A percentile compares a stretch with the other conserved stretches of the same genome.
phyloP scores from a whole-genome alignment of 805 yeast genomes.

The Wickerhamiella domercqiae region DNA sequence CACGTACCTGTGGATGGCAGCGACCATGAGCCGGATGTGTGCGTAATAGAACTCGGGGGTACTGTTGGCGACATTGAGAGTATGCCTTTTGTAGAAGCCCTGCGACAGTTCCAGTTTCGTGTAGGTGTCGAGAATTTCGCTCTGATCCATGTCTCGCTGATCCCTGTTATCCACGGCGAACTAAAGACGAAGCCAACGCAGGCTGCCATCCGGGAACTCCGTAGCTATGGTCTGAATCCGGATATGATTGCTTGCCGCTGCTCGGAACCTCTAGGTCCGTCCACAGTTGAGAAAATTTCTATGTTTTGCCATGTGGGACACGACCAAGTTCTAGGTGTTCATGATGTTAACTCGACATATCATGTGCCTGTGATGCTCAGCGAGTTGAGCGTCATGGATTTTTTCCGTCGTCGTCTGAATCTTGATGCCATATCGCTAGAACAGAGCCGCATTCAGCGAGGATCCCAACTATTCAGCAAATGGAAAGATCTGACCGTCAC shows the following conservation, averaged over 20 bases:
- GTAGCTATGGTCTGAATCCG: constrained; percentile 87
- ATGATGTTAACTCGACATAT: constrained; percentile 91
- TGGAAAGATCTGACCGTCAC: constrained; percentile 72
- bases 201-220: constrained; percentile 93
- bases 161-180: constrained; percentile 96
- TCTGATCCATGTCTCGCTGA: constrained; percentile 88
- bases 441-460: constrained; percentile 41
- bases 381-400: constrained; percentile 72
- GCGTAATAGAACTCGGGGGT: constrained; percentile 97
- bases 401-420: constrained; percentile 48
- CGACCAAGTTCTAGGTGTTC: constrained; percentile 93
- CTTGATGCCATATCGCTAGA: constrained; percentile 36
- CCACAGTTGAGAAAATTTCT: constrained; percentile 89
- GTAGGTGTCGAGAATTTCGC: constrained; percentile 92
- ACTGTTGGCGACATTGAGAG: constrained; percentile 98
- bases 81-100: constrained; percentile 97
- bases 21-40: constrained; percentile 83
- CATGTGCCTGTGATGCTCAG: constrained; percentile 87
- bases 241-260: constrained; percentile 98
- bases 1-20: constrained; percentile 80
- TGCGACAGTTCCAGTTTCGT: constrained; percentile 96
- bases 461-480: constrained; percentile 50
- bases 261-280: constrained; percentile 58
- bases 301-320: constrained; percentile 99
- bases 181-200: constrained; percentile 99